phyloP scores from a whole-genome alignment of 176 grass and related monocot species.

The Carex parvula region DNA sequence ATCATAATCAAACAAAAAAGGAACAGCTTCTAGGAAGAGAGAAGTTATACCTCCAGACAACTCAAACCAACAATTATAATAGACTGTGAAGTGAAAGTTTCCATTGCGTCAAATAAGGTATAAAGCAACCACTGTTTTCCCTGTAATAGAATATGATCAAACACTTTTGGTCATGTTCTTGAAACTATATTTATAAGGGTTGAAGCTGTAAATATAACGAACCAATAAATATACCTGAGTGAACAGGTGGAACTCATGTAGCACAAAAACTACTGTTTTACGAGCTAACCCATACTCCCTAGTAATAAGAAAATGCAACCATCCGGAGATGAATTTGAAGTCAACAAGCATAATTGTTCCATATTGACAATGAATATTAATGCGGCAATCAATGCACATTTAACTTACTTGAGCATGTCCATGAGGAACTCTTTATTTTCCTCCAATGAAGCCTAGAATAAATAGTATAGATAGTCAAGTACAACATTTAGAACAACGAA shows the following conservation, averaged over 20 bases:
- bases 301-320: conserved; percentile 34
- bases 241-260: conserved; percentile 96
- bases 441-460: conserved; percentile 84
- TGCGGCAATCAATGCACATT: neutral
- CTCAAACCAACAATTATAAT: conserved; percentile 80
- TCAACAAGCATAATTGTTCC: neutral
- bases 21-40: conserved; percentile 10
- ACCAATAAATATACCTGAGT: conserved; percentile 58
- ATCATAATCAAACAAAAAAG: neutral
- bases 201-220: conserved; percentile 22
- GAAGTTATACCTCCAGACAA: conserved; percentile 66
- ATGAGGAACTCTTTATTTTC: conserved; percentile 90
- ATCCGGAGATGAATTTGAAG: neutral
- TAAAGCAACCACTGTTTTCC: conserved; percentile 95
- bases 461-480: conserved; percentile 11
- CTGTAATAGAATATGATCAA: conserved; percentile 39
- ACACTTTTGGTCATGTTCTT: neutral
- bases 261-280: conserved; percentile 66
- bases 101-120: conserved; percentile 88
- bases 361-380: conserved; percentile 12
- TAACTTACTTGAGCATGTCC: conserved; percentile 67
- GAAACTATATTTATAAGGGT: neutral
- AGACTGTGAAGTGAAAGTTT: conserved; percentile 82
- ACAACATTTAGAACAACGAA: neutral
- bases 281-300: conserved; percentile 93